Evolutionary conservation across 768 basidiomycete species (phyloP).

Genomic region (Dentipellis sp.): DNA sequence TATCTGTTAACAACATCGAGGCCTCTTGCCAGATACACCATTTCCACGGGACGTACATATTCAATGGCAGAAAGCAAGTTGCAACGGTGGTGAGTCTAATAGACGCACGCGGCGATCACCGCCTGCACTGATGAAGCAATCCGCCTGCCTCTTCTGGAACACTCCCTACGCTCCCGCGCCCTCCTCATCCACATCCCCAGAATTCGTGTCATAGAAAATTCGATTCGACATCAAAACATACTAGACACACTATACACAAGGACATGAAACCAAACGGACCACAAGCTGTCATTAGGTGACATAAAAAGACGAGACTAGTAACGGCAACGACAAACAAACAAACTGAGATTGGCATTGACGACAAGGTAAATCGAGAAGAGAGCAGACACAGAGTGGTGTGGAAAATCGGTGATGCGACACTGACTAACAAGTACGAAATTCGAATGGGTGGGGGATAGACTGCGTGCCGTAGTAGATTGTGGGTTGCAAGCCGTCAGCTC

Average conservation of each 20-base stretch:
- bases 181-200: not conserved
- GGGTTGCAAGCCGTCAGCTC: not conserved
- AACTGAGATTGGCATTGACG: conserved; percentile 3
- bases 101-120: too few species aligned
- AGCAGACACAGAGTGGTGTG: not conserved
- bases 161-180: not conserved
- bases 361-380: not conserved
- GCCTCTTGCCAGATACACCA: too few species aligned
- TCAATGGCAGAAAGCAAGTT: not conserved
- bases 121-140: too few species aligned
- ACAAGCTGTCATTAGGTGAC: not conserved
- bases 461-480: not conserved
- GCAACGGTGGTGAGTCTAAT: not conserved
- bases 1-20: too few species aligned
- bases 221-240: not conserved
- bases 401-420: not conserved
- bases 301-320: not conserved
- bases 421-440: not conserved
- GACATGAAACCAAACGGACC: not conserved
- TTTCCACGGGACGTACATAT: too few species aligned
- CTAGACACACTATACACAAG: not conserved
- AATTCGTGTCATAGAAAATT: too few species aligned
- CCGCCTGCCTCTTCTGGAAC: not conserved
- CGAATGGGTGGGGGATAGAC: not conserved
- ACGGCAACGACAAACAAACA: not conserved